A percentile compares a stretch with the other conserved stretches of the same genome.
Conservation (phyloP, 2,329 filamentous ascomycete species). For the Talaromyces islandicus region DNA sequence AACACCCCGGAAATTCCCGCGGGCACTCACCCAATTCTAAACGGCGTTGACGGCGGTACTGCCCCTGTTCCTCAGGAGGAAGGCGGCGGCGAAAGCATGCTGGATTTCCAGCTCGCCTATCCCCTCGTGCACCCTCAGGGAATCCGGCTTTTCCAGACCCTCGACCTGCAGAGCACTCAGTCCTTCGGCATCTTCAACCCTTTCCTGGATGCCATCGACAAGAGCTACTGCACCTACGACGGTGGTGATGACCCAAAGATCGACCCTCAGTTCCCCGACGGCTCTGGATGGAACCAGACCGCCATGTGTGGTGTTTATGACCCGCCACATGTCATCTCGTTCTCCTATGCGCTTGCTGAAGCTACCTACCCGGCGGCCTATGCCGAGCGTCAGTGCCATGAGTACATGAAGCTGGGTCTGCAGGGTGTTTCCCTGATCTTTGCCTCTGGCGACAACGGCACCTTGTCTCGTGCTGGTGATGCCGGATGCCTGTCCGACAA, state of each 20-base stretch:
- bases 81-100: not conserved
- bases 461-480: slow-evolving; percentile 9
- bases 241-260: slow-evolving; percentile 3
- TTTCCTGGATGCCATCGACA: slow-evolving; percentile 6
- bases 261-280: slow-evolving; percentile 1
- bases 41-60: slow-evolving; percentile 1
- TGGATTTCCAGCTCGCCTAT: slow-evolving; percentile 1
- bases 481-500: not conserved
- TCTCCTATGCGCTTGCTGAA: slow-evolving; percentile 4
- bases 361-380: not conserved
- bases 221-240: slow-evolving; percentile 4
- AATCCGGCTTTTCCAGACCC: not conserved
- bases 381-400: not conserved
- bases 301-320: slow-evolving; percentile 1
- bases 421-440: slow-evolving; percentile 26
- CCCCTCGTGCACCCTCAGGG: slow-evolving; percentile 3
- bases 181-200: not conserved
- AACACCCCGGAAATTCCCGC: not conserved
- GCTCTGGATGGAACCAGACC: not conserved
- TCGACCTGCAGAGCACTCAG: not conserved
- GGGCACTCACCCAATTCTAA: not conserved
- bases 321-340: not conserved
- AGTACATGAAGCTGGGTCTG: slow-evolving; percentile 30
- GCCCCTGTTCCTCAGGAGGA: not conserved
- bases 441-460: slow-evolving; percentile 24